Evolutionary conservation across 805 yeast species (phyloP), one percentile per base, ranked within the genome.

Genomic region (Henningerozyma blattae): DNA sequence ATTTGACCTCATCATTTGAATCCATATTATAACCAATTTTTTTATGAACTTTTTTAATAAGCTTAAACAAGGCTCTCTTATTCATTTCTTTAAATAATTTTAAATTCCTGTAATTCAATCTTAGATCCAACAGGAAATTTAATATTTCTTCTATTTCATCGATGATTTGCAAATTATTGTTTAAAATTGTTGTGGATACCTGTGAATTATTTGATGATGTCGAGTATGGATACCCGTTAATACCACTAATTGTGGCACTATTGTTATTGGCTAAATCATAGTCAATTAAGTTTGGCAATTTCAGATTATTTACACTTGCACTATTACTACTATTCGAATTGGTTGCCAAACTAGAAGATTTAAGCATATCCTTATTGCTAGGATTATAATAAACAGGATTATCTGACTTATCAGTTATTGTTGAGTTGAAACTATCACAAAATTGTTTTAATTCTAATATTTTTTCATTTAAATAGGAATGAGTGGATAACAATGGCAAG

Each of bases 61-160:
- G 89, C 61, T 87, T 87, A 34, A 76, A 70, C 46, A 86, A 82
- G 0, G 95, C 97, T 40, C 93, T 75, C 50, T 80, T 83, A 62
- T 87, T 87, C 47, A 87, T 71, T 50, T 89, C 96, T 17, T 93
- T 93, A 54, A 72, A 87, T 95, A 96, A 89, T 54, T 83, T 86
- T 51, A 87, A 64, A 56, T 86, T 86, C n/a, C 27, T 24, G n/a
- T 10, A 24, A 24, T n/a, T 24, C 5, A 24, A 6, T n/a, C 27
- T 24, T 24, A 24, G 14, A n/a, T 24, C 27, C 15, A 24, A n/a
- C 14, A 24, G 27, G n/a, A 24, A 24, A 24, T 24, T n/a, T 12
- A 24, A n/a, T 12, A 24, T 15, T 12, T 24, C 27, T 12, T 24
- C 27, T 12, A 24, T 24, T 24, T 24, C 27, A 12, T 24, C 27